Evolutionary conservation across 495 filamentous ascomycete genomes (phyloP).

Genomic region (Annulohypoxylon bovei): DNA sequence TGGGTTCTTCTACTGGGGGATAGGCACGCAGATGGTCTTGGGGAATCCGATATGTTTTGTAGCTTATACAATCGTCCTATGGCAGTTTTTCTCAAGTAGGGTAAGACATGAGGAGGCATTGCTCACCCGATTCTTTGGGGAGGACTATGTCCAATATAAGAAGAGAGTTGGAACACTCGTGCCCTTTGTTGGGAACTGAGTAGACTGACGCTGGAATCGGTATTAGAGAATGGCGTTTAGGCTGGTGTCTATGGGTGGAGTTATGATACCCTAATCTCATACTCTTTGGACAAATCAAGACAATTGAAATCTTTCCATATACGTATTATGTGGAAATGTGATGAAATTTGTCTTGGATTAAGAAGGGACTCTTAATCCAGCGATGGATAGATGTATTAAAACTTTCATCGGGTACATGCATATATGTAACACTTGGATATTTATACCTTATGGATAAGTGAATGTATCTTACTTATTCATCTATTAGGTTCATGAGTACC

Average conservation of each 20-base stretch:
- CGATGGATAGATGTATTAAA: background rate
- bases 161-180: conserved; percentile 72
- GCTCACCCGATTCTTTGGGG: conserved; percentile 82
- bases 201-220: background rate
- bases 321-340: background rate
- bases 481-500: background rate
- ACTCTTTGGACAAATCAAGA: background rate
- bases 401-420: conserved; percentile 14
- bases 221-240: conserved; percentile 24
- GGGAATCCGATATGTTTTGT: conserved; percentile 83
- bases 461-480: background rate
- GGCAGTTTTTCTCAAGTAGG: conserved; percentile 80
- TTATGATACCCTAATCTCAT: conserved; percentile 16
- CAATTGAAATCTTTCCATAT: background rate
- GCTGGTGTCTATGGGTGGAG: conserved; percentile 11
- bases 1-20: conserved; percentile 96
- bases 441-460: background rate
- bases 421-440: background rate
- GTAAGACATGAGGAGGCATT: conserved; percentile 83
- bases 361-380: background rate
- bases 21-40: conserved; percentile 91
- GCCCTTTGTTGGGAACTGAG: conserved; percentile 67
- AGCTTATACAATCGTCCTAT: conserved; percentile 78
- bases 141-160: conserved; percentile 81
- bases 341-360: background rate